phyloP scores from a whole-genome alignment of 129 eudicot genomes.

The carrot (Daucus carota) region DH1_v3.0 NC_030389.2:4225501-4226000 shows the following conservation, averaged over 20 bases:
- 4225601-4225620: too few species aligned
- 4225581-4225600: too few species aligned
- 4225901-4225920: conserved; percentile 97
- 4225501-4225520: not conserved
- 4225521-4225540: not conserved
- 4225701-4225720: not conserved
- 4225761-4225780: not conserved
- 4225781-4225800: not conserved
- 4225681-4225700: not conserved
- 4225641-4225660: not conserved
- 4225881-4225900: conserved; percentile 99
- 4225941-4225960: conserved; percentile 77
- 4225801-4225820: not conserved
- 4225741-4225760: too few species aligned
- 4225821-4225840: not conserved
- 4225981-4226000: conserved; percentile 13
- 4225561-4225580: not conserved
- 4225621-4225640: not conserved
- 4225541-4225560: not conserved
- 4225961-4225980: conserved; percentile 77
- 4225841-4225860: not conserved
- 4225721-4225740: not conserved
- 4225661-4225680: not conserved
- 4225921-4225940: conserved; percentile 96
- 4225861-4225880: conserved; percentile 1